Percentiles rank a stretch among this genome's conserved stretches.
phyloP scores from a whole-genome alignment of 2,329 filamentous ascomycete genomes.

The Apiospora koreana region DNA sequence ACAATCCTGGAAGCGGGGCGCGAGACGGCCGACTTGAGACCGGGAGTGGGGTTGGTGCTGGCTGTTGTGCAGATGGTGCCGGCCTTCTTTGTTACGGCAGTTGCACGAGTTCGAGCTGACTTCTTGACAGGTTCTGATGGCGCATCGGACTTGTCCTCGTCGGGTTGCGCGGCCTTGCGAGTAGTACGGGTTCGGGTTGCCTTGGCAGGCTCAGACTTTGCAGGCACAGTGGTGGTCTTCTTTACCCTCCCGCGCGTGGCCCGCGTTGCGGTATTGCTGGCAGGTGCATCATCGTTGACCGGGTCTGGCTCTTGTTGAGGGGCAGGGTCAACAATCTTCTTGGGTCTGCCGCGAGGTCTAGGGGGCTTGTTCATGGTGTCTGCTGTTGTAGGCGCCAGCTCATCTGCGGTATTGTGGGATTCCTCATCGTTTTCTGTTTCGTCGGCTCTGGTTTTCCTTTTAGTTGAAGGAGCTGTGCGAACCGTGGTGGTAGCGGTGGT shows the following conservation, averaged over 20 bases:
- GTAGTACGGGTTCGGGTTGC: conserved; percentile 28
- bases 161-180: conserved; percentile 28
- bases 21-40: conserved; percentile 42
- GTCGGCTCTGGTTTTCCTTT: conserved; percentile 58
- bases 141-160: conserved; percentile 35
- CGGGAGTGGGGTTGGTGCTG: conserved; percentile 33
- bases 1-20: conserved; percentile 26
- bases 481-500: conserved; percentile 21
- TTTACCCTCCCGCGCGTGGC: conserved; percentile 46
- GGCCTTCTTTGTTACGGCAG: conserved; percentile 37
- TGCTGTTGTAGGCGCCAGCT: conserved; percentile 24
- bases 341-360: conserved; percentile 49
- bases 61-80: conserved; percentile 40
- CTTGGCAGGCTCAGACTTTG: conserved; percentile 30
- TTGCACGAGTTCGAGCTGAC: conserved; percentile 35
- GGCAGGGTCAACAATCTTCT: conserved; percentile 39
- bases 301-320: conserved; percentile 31
- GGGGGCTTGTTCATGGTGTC: conserved; percentile 33
- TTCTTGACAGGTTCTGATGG: conserved; percentile 37
- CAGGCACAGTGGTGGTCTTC: conserved; percentile 35
- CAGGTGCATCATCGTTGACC: conserved; percentile 23
- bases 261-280: conserved; percentile 29
- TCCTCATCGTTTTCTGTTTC: conserved; percentile 55
- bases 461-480: conserved; percentile 29
- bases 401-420: conserved; percentile 32